Conservation (phyloP, 2,329 filamentous ascomycete genomes). For the Colletotrichum filicis region DNA sequence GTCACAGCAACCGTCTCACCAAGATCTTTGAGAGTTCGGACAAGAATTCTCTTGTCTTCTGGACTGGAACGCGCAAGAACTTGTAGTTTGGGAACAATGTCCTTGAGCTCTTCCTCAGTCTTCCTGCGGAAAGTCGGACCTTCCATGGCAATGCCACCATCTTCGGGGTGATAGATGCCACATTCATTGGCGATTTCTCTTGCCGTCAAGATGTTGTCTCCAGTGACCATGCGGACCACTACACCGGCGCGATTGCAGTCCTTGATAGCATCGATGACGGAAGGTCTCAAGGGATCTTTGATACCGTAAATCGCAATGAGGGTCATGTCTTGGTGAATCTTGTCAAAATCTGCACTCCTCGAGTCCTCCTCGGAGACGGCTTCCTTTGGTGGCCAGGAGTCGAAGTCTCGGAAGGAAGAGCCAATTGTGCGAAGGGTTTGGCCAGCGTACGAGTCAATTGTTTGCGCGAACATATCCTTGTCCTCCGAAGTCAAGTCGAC, state of each 20-base stretch:
- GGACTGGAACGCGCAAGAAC: slow-evolving; percentile 77
- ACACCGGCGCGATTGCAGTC: slow-evolving; percentile 73
- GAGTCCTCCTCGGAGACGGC: slow-evolving; percentile 62
- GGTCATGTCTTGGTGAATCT: slow-evolving; percentile 49
- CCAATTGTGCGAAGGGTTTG: slow-evolving; percentile 54
- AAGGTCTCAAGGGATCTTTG: slow-evolving; percentile 72
- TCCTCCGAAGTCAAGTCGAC: slow-evolving; percentile 29
- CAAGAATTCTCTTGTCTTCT: slow-evolving; percentile 75
- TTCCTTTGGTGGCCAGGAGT: slow-evolving; percentile 66
- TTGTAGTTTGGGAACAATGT: slow-evolving; percentile 70
- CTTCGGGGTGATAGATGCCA: slow-evolving; percentile 47
- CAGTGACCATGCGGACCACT: slow-evolving; percentile 72
- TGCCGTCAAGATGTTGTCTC: slow-evolving; percentile 57
- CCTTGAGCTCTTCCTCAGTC: slow-evolving; percentile 58
- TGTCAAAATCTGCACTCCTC: slow-evolving; percentile 66
- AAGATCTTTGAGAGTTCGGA: slow-evolving; percentile 71
- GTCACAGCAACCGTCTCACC: slow-evolving; percentile 75
- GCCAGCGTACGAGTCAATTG: slow-evolving; percentile 50
- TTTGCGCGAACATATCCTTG: slow-evolving; percentile 37
- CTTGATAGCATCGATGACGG: slow-evolving; percentile 70
- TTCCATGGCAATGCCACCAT: slow-evolving; percentile 66
- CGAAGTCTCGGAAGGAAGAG: slow-evolving; percentile 57
- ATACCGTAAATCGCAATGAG: slow-evolving; percentile 68
- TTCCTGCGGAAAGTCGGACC: slow-evolving; percentile 66
- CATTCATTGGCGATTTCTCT: slow-evolving; percentile 56